A percentile compares a stretch with the other conserved stretches of the same genome.
These are phyloP conservation scores for Mayamaea pseudoterrestris DNA, from an alignment of 108 stramenopile species.

Conservation along the genomic window DNA sequence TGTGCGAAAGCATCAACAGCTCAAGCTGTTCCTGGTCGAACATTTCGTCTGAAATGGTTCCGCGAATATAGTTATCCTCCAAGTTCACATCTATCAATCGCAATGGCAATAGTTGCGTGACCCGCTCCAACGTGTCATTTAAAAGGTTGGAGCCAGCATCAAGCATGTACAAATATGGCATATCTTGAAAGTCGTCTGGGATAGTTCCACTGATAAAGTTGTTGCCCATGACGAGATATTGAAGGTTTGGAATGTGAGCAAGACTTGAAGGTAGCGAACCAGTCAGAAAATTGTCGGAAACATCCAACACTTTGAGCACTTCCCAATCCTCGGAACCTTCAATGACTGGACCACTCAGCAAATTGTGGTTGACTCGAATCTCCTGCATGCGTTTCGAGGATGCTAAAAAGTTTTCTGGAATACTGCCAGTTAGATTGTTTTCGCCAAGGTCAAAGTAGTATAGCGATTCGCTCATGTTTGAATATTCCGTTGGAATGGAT, in stretches of 20 bases:
- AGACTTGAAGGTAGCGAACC: too few species aligned
- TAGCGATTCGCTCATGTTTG: too few species aligned
- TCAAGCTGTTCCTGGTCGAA: not conserved
- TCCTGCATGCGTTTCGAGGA: not conserved
- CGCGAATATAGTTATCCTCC: constrained; percentile 3
- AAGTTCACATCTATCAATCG: constrained; percentile 20
- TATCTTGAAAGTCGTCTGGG: constrained; percentile 6
- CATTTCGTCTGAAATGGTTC: constrained; percentile 8
- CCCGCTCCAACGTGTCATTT: constrained; percentile 19
- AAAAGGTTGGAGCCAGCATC: constrained; percentile 12
- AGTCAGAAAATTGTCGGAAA: constrained; percentile 16
- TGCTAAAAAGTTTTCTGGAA: not conserved
- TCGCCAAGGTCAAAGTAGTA: too few species aligned
- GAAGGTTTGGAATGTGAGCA: constrained; percentile 6
- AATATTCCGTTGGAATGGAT: constrained; percentile 10
- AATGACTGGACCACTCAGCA: not conserved
- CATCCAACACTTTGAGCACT: constrained; percentile 1
- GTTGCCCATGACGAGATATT: constrained; percentile 18
- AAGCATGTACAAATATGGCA: constrained; percentile 6
- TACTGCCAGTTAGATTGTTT: too few species aligned
- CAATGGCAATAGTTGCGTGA: constrained; percentile 17
- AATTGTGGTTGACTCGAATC: not conserved
- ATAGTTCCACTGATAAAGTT: constrained; percentile 9
- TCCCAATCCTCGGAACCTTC: not conserved
- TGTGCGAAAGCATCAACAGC: constrained; percentile 5